Evolutionary conservation across 2,329 filamentous ascomycete genomes (phyloP).

Genomic region (Alternaria alternata): DNA sequence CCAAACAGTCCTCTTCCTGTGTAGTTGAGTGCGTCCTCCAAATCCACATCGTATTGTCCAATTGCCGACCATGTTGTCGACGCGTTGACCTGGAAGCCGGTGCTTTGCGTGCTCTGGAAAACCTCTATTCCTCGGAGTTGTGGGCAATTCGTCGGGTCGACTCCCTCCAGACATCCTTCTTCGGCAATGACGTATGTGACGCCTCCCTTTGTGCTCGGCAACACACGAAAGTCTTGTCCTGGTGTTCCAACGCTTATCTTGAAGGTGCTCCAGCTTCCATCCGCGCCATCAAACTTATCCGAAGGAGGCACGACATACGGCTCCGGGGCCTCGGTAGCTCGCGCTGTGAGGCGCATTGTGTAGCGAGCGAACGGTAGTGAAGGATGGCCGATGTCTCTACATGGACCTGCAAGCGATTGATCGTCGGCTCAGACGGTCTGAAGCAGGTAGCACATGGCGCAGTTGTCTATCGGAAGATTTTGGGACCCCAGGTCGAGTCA

Average conservation of each 20-base stretch:
- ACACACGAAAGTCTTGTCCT: slow-evolving; percentile 49
- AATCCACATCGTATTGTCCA: slow-evolving; percentile 41
- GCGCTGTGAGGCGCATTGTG: slow-evolving; percentile 33
- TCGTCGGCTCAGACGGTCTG: background rate
- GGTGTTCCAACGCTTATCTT: slow-evolving; percentile 52
- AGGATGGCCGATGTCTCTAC: background rate
- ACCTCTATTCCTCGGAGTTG: slow-evolving; percentile 40
- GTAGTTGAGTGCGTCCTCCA: slow-evolving; percentile 42
- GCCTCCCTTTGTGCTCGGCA: slow-evolving; percentile 46
- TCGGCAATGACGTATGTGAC: slow-evolving; percentile 44
- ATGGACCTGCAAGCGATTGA: background rate
- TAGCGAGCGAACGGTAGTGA: slow-evolving; percentile 15
- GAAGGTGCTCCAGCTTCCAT: slow-evolving; percentile 55
- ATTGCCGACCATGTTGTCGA: slow-evolving; percentile 47
- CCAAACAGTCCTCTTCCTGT: slow-evolving; percentile 42
- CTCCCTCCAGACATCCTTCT: slow-evolving; percentile 43
- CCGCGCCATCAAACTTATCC: slow-evolving; percentile 50
- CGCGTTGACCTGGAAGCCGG: slow-evolving; percentile 40
- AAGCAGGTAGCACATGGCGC: slow-evolving; percentile 4
- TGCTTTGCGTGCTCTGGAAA: slow-evolving; percentile 40
- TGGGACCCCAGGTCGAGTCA: background rate
- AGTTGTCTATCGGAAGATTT: background rate
- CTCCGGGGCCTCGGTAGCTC: slow-evolving; percentile 24
- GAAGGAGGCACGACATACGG: slow-evolving; percentile 47
- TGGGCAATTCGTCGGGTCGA: slow-evolving; percentile 41